Percentiles rank a stretch among this genome's conserved stretches.
phyloP scores from a whole-genome alignment of 495 filamentous ascomycete species.

The Aspergillus leporis region DNA sequence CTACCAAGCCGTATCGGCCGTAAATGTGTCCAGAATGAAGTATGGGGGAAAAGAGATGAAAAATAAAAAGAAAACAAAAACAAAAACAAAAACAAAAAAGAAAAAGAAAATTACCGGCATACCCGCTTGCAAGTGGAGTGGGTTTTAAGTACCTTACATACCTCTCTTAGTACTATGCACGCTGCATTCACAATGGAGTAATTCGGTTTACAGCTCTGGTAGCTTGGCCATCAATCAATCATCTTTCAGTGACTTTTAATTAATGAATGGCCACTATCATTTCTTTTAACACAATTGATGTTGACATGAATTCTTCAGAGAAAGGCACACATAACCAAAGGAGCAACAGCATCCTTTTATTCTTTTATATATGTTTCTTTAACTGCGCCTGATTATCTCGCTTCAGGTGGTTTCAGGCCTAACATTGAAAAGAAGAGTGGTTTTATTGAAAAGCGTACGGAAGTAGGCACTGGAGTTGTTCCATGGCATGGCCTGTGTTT shows the following conservation, averaged over 20 bases:
- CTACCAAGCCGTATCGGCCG: neutral
- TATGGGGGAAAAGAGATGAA: conserved; percentile 1
- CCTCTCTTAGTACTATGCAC: neutral
- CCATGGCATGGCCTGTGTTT: neutral
- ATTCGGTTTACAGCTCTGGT: neutral
- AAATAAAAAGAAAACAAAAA: conserved; percentile 14
- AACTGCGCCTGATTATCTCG: neutral
- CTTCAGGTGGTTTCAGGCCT: neutral
- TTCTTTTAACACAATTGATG: neutral
- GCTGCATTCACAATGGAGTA: neutral
- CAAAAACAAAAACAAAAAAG: conserved; percentile 12
- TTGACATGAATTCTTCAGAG: neutral
- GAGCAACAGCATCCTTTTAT: neutral
- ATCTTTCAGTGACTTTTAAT: neutral
- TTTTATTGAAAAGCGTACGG: neutral
- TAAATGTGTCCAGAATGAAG: neutral
- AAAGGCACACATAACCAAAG: neutral
- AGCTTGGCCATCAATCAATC: neutral
- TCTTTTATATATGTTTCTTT: neutral
- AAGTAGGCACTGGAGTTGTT: too few relatives aligned
- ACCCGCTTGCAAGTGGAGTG: conserved; percentile 13
- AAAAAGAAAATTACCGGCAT: conserved; percentile 20
- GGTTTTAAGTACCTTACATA: neutral
- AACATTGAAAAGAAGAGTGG: neutral
- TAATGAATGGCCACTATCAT: neutral